A percentile compares a stretch with the other conserved stretches of the same genome.
Conservation (phyloP, 148 eudicot species). For the Tetragonia tetragonoides region DNA sequence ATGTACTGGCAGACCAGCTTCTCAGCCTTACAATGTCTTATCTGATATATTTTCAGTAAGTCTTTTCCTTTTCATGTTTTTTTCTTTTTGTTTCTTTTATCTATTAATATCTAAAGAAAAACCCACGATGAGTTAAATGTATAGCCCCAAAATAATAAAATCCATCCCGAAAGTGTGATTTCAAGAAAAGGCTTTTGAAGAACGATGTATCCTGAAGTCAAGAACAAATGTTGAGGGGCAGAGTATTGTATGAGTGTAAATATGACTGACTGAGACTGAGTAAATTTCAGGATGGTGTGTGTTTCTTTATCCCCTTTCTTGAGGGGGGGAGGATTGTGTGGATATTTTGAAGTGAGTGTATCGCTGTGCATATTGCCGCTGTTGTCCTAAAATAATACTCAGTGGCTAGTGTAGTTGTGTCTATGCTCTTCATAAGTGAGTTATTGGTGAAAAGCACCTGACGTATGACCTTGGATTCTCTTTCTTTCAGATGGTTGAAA, state of each 20-base stretch:
- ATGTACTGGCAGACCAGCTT: slow-evolving; percentile 40
- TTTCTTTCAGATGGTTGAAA: no score
- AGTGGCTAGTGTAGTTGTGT: background rate
- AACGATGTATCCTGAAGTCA: background rate
- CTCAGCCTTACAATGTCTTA: slow-evolving; percentile 53
- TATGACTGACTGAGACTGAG: no score
- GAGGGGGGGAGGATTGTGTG: background rate
- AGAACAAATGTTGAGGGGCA: background rate
- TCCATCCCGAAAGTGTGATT: background rate
- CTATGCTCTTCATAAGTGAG: background rate
- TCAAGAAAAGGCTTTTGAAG: background rate
- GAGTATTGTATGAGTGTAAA: background rate
- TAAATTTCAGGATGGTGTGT: no score
- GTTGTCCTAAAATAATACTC: background rate
- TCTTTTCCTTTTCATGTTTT: slow-evolving; percentile 6
- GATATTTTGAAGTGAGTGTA: background rate
- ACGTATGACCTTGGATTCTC: background rate
- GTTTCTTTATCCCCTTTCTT: background rate
- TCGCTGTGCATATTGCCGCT: background rate
- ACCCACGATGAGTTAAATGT: background rate
- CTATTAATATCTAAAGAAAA: background rate
- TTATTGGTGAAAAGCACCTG: background rate
- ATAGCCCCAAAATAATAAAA: background rate
- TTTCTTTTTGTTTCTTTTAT: background rate
- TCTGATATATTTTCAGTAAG: slow-evolving; percentile 63